Evolutionary conservation across 805 yeast genomes (phyloP), one percentile per base, ranked within the genome.

Genomic region (Cyberlindnera suaveolens): DNA sequence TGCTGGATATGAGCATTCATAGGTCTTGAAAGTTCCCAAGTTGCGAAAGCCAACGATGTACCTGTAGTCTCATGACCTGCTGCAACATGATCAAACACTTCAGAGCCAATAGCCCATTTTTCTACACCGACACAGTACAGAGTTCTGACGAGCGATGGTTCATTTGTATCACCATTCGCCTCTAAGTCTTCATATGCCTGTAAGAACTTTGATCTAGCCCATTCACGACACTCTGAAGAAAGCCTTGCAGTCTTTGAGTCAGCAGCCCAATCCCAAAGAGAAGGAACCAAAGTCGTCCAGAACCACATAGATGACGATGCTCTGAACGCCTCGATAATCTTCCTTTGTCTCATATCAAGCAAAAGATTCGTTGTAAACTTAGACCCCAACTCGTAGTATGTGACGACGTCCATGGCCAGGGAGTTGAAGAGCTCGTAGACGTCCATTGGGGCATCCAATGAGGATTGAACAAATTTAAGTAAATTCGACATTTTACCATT

Each of bases 51-150:
- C 45, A 82, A 57, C n/a, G 80, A 78, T 6, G 78, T 70, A 0
- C 84, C 86, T 1, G 85, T 81, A 5, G 90, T 82, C 54, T 82
- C 84, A 56, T 83, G 89, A 3, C 90, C 90, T 1, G 90, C 90
- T 37, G 83, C 81, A 32, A 82, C 70, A 56, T 82, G 86, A 54
- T 82, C 90, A 36, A 74, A 70, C 23, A 69, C 56, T 49, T 75
- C 81, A 30, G 75, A 64, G n/a, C 69, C 70, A 11, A 73, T 68
- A 9, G 63, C 53, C 45, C 52, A 49, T 27, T 58, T 61, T 1
- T 44, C 45, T 6, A 64, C 43, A 2, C 61, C 62, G 6, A 41
- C 36, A 8, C 49, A 46, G 34, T 52, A 50, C 13, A 66, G 42
- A 8, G 51, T 51, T 19, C 51, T 40, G 6, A 56, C 44, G 4